These are phyloP conservation scores for Chalara sp. DNA, from an alignment of 2,329 filamentous ascomycete genomes.

Conservation along the genomic window DNA sequence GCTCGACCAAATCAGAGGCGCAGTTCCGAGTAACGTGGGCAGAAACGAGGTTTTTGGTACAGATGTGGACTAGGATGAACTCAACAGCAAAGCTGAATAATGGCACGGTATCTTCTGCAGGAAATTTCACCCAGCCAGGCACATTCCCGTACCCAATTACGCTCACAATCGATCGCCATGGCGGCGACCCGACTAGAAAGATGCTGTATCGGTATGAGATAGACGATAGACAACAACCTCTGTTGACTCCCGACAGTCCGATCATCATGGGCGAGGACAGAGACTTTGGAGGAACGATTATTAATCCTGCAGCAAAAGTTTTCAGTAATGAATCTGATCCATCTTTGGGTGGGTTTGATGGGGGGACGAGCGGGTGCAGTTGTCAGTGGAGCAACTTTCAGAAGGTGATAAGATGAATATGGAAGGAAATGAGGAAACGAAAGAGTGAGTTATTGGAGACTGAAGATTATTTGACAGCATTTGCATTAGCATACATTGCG, in stretches of 20 bases:
- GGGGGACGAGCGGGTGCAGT: slow-evolving; percentile 54
- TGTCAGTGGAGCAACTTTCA: slow-evolving; percentile 52
- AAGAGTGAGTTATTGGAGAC: no score
- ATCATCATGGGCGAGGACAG: slow-evolving; percentile 43
- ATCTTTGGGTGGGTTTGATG: slow-evolving; percentile 53
- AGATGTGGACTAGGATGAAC: slow-evolving; percentile 54
- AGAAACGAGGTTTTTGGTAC: slow-evolving; percentile 55
- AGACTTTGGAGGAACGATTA: slow-evolving; percentile 40
- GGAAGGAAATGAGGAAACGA: no score
- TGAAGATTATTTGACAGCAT: no score
- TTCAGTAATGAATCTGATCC: slow-evolving; percentile 31
- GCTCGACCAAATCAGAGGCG: slow-evolving; percentile 45
- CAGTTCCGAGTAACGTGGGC: slow-evolving; percentile 50
- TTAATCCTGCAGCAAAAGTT: slow-evolving; percentile 42
- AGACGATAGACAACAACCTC: slow-evolving; percentile 38
- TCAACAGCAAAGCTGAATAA: slow-evolving; percentile 37
- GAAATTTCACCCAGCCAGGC: slow-evolving; percentile 36
- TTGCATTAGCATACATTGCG: no score
- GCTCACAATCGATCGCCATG: slow-evolving; percentile 55
- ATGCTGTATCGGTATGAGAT: slow-evolving; percentile 48
- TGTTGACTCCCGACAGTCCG: slow-evolving; percentile 30
- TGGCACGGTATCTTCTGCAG: slow-evolving; percentile 12
- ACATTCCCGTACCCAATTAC: slow-evolving; percentile 60
- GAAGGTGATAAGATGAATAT: slow-evolving; percentile 1
- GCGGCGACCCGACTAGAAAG: slow-evolving; percentile 47